Evolutionary conservation across 192 early-diverging fungal species (phyloP), one percentile per base, ranked within the genome.

Genomic region (Podila epigama): DNA sequence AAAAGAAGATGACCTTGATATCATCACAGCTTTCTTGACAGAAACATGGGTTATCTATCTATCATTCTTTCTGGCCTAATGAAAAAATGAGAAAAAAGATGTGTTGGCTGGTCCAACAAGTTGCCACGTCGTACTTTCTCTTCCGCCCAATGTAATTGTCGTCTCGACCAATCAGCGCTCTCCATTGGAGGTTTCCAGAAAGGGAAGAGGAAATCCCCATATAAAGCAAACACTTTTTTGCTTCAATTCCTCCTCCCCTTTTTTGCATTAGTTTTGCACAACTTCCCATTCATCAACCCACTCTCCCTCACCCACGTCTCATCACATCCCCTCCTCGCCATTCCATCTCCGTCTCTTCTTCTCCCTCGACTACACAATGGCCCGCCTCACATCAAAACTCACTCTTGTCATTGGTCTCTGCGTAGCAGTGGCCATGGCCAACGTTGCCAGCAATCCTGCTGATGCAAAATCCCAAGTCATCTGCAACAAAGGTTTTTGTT

Each of bases 401-500:
- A 55, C 73, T 11, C 60, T 77, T 16, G 60, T 77, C 39, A 60
- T 77, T 50, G 73, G 73, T 1, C 73, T 77, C 6, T 77, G 73
- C 28, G 66, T 56, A 42, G 73, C 66, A 4, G 3, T 77, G 20
- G 66, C 73, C 20, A 53, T 77, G 27, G 61, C 73, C 32, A 77
- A 57, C 1, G 57, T 41, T 28, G 73, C 66, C 25, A 33, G 58
- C 48, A 40, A 60, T 10, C 63, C 58, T 5, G 61, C 54, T n/a
- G 61, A 64, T 50, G 44, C 56, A 18, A 27, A 61, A 39, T 51
- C 73, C 16, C 37, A 41, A 13, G 51, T 75, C 18, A 79, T 68
- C n/a, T 79, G 82, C 63, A 34, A 44, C 37, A 53, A 79, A 18
- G 84, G 82, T 16, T 9, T 68, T 18, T 92, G 90, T 72, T 89